These are phyloP conservation scores for Chlamydomonas asymmetrica DNA, from an alignment of 139 green algal genomes.

Conservation along the genomic window DNA sequence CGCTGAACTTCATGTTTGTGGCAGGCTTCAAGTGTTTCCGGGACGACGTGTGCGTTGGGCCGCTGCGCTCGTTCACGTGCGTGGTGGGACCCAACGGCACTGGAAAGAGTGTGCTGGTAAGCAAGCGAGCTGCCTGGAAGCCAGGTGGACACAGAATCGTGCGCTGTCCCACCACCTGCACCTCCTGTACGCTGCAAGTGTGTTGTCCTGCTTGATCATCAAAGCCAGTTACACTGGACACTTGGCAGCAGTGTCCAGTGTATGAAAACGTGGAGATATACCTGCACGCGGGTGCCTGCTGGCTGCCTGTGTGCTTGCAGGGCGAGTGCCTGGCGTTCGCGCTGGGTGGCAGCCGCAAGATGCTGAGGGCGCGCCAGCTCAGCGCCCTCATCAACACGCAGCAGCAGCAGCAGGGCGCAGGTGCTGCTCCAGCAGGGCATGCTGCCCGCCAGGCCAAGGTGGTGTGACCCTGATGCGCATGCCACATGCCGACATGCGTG, in stretches of 20 bases:
- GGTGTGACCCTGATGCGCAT: not conserved
- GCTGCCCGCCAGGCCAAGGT: not conserved
- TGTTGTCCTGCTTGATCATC: no score
- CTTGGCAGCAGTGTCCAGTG: not conserved
- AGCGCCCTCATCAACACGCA: conserved; percentile 50
- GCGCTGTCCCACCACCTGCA: not conserved
- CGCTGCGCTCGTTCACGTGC: conserved; percentile 40
- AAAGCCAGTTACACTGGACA: no score
- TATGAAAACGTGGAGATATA: not conserved
- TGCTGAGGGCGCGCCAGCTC: conserved; percentile 55
- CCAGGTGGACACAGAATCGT: not conserved
- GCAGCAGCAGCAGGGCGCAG: not conserved
- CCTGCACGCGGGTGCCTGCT: not conserved
- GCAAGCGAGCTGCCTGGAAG: not conserved
- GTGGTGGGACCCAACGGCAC: conserved; percentile 68
- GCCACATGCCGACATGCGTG: not conserved
- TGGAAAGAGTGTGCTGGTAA: conserved; percentile 70
- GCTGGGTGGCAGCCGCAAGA: conserved; percentile 59
- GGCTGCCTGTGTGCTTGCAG: conserved; percentile 22
- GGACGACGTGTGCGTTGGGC: conserved; percentile 15
- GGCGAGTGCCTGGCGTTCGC: conserved; percentile 72
- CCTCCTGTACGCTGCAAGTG: not conserved
- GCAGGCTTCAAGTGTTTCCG: conserved; percentile 59
- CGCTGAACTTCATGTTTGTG: no score
- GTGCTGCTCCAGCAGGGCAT: not conserved